A percentile compares a stretch with the other conserved stretches of the same genome.
These are phyloP conservation scores for Penicillium egyptiacum DNA, from an alignment of 495 filamentous ascomycete species.

Conservation along the genomic window DNA sequence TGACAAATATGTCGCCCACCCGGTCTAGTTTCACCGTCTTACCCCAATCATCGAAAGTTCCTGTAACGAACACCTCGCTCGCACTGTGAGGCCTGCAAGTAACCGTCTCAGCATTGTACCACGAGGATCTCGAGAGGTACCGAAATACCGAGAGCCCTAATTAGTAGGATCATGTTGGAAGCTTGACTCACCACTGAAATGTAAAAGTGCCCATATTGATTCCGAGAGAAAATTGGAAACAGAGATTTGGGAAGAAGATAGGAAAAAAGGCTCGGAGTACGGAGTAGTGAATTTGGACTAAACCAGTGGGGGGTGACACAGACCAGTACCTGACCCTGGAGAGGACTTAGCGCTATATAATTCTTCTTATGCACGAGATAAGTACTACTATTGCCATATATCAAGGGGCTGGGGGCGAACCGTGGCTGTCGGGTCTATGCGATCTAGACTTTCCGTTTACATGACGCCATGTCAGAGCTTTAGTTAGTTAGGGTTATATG, in stretches of 20 bases:
- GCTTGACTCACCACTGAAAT: slow-evolving; percentile 45
- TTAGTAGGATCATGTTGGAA: too few species aligned
- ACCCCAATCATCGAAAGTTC: slow-evolving; percentile 92
- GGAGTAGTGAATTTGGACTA: neutral
- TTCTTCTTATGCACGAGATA: neutral
- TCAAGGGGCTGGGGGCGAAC: neutral
- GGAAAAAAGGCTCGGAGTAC: neutral
- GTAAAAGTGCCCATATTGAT: slow-evolving; percentile 42
- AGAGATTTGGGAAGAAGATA: neutral
- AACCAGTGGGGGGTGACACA: slow-evolving; percentile 22
- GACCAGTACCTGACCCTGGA: slow-evolving; percentile 14
- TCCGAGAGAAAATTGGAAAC: neutral
- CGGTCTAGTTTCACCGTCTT: slow-evolving; percentile 79
- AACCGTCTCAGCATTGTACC: slow-evolving; percentile 35
- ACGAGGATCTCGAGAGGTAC: slow-evolving; percentile 10
- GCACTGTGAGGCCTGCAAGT: slow-evolving; percentile 67
- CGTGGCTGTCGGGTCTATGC: neutral
- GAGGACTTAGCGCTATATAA: neutral
- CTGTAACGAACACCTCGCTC: slow-evolving; percentile 88
- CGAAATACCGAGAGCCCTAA: neutral
- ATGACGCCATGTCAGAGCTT: neutral
- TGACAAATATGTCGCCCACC: slow-evolving; percentile 67
- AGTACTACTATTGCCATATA: neutral
- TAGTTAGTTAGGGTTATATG: too few species aligned
- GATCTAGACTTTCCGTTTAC: slow-evolving; percentile 1